Percentiles rank a stretch among this genome's conserved stretches.
phyloP scores from a whole-genome alignment of 1,139 yeast species.

The Debaryomyces sp. region DNA sequence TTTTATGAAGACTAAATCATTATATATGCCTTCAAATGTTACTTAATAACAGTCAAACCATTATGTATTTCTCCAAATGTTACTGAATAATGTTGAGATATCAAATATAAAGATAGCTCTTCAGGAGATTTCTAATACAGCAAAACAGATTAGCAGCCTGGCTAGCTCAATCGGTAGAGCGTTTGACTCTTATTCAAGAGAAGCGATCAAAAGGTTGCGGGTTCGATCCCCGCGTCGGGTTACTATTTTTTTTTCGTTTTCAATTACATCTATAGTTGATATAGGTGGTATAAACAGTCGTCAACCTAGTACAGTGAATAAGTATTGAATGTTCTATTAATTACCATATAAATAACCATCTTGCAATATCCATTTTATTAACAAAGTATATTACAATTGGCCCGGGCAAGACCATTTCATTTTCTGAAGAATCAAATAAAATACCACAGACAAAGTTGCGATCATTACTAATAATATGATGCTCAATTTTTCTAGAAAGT shows the following conservation, averaged over 20 bases:
- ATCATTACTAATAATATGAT: conserved; percentile 23
- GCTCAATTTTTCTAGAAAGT: conserved; percentile 23
- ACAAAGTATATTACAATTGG: neutral
- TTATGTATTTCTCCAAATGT: too few relatives aligned
- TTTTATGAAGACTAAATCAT: too few relatives aligned
- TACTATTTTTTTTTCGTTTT: conserved; percentile 8
- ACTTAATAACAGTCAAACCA: too few relatives aligned
- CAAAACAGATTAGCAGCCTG: conserved; percentile 15
- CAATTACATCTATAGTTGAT: neutral
- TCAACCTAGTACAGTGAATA: neutral
- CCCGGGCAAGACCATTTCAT: conserved; percentile 26
- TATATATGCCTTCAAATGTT: too few relatives aligned
- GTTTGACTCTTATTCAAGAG: conserved; percentile 20
- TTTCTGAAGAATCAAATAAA: conserved; percentile 32
- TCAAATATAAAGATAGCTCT: neutral
- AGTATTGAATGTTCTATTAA: neutral
- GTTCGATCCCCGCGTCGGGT: conserved; percentile 44
- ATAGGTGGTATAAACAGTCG: too few relatives aligned
- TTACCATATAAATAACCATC: neutral
- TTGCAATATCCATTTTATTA: neutral
- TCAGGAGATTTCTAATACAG: neutral
- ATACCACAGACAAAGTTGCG: conserved; percentile 28
- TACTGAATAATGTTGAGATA: too few relatives aligned
- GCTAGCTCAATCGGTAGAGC: conserved; percentile 25
- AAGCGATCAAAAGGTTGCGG: conserved; percentile 38